Evolutionary conservation across 257 asterid genomes (phyloP).

Genomic region (Leptodermis oblonga): DNA sequence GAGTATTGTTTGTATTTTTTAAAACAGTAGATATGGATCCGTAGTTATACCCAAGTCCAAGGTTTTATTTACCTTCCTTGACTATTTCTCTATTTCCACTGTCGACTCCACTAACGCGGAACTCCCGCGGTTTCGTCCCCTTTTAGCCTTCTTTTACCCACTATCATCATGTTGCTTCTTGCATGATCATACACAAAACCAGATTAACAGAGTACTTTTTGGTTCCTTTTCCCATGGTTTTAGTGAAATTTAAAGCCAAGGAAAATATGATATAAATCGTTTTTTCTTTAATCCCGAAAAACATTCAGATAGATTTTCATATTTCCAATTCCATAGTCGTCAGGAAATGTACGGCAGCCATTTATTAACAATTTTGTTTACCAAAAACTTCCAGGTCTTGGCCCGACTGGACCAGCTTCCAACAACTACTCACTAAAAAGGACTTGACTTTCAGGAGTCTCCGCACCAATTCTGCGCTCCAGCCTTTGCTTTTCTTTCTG

Average conservation of each 20-base stretch:
- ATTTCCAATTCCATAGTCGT: too few species aligned
- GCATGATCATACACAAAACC: too few species aligned
- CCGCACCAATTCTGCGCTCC: background rate
- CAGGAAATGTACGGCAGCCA: background rate
- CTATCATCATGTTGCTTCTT: background rate
- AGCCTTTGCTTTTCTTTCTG: background rate
- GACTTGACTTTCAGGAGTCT: constrained; percentile 9
- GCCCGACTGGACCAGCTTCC: constrained; percentile 15
- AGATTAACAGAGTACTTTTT: too few species aligned
- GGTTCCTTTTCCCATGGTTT: too few species aligned
- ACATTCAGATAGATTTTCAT: background rate
- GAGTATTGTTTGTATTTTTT: too few species aligned
- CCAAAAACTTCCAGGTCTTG: constrained; percentile 6
- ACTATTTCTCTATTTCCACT: background rate
- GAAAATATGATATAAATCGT: too few species aligned
- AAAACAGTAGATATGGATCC: too few species aligned
- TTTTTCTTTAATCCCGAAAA: background rate
- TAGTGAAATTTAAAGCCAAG: too few species aligned
- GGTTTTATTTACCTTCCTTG: background rate
- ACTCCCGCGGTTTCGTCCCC: constrained; percentile 14
- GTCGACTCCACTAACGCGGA: constrained; percentile 17
- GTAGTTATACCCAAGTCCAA: too few species aligned
- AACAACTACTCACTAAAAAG: constrained; percentile 13
- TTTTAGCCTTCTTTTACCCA: background rate
- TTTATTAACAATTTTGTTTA: background rate